Evolutionary conservation across 2,329 filamentous ascomycete species (phyloP).

Genomic region (Colletotrichum euphorbiae): DNA sequence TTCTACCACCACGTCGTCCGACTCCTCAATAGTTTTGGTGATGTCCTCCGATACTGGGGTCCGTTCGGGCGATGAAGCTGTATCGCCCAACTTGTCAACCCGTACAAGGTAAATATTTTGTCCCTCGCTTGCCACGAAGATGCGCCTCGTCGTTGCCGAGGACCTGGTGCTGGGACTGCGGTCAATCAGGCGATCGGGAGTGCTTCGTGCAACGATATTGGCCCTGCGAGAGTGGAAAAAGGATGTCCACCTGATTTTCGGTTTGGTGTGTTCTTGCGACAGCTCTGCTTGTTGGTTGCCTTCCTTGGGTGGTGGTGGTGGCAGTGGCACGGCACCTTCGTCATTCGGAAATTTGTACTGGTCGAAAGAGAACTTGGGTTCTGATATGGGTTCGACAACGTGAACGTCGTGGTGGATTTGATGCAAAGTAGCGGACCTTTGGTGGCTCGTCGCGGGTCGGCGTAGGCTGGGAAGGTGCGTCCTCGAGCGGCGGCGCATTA

Average conservation of each 20-base stretch:
- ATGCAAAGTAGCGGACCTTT: slow-evolving; percentile 78
- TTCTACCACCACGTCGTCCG: slow-evolving; percentile 17
- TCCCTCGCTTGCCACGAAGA: slow-evolving; percentile 46
- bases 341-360: slow-evolving; percentile 21
- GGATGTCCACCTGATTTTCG: slow-evolving; percentile 61
- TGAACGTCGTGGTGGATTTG: slow-evolving; percentile 55
- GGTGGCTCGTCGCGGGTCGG: slow-evolving; percentile 82
- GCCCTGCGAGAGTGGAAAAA: slow-evolving; percentile 64
- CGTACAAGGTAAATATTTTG: slow-evolving; percentile 40
- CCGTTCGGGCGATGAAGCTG: slow-evolving; percentile 5
- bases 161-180: slow-evolving; percentile 42
- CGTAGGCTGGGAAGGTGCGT: slow-evolving; percentile 75
- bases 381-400: slow-evolving; percentile 35
- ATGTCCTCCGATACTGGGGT: slow-evolving; percentile 14
- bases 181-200: slow-evolving; percentile 46
- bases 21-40: slow-evolving; percentile 3
- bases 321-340: background rate
- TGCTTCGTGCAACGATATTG: slow-evolving; percentile 44
- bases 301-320: background rate
- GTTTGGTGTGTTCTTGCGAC: slow-evolving; percentile 24
- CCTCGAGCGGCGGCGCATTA: slow-evolving; percentile 62
- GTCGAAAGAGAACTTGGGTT: slow-evolving; percentile 39
- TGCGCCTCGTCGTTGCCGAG: slow-evolving; percentile 44
- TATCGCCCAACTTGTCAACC: slow-evolving; percentile 37
- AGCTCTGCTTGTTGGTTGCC: slow-evolving; percentile 9